Evolutionary conservation across 768 basidiomycete genomes (phyloP).

Genomic region (Lactarius pseudohatsudake): DNA sequence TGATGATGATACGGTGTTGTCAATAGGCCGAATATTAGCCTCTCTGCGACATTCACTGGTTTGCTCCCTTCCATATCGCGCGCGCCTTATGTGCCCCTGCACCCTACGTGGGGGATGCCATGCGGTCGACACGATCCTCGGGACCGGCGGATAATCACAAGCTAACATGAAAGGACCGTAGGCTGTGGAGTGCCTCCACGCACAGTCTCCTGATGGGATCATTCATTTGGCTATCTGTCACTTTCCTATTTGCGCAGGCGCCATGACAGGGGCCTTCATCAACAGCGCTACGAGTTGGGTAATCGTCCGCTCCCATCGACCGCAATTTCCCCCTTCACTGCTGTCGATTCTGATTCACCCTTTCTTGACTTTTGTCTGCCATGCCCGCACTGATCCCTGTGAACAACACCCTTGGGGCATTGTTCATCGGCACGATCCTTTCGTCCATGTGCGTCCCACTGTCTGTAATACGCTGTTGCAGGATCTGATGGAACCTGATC

Average conservation of each 20-base stretch:
- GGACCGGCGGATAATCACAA: neutral
- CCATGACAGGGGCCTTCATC: neutral
- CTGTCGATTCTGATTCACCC: neutral
- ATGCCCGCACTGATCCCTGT: neutral
- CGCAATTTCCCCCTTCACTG: neutral
- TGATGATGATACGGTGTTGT: slow-evolving; percentile 17
- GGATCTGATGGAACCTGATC: neutral
- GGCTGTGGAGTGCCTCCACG: neutral
- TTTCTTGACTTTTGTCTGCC: neutral
- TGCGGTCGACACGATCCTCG: neutral
- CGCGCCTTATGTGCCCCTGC: slow-evolving; percentile 50
- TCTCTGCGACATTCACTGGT: slow-evolving; percentile 56
- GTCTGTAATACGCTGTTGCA: neutral
- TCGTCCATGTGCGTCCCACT: slow-evolving; percentile 1
- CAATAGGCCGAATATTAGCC: slow-evolving; percentile 74
- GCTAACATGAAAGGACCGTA: neutral
- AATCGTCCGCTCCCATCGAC: neutral
- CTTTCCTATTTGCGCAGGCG: neutral
- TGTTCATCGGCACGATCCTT: neutral
- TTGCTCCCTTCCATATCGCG: slow-evolving; percentile 49
- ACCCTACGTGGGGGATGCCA: too few relatives aligned
- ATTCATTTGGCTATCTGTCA: neutral
- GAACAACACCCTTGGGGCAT: neutral
- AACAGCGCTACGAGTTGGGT: neutral
- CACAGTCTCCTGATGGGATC: neutral